Evolutionary conservation across 208 protist genomes (phyloP), one percentile per base, ranked within the genome.

Genomic region (Crithidia expoeki): DNA sequence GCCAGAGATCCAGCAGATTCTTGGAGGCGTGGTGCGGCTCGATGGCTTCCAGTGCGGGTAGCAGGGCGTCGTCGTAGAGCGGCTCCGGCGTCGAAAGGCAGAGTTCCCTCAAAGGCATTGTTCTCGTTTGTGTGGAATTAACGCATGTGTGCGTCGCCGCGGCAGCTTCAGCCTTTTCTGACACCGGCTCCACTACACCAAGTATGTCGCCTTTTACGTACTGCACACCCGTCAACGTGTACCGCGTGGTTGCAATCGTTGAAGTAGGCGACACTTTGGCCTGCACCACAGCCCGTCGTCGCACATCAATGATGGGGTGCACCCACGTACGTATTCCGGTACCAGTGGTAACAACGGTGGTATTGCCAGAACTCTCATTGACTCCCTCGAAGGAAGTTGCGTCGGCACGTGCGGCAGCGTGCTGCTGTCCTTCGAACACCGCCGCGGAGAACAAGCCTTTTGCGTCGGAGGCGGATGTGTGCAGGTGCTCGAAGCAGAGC

Each of bases 351-450:
- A 0, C 23, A 5, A 10, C 6, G 6, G 23, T 10, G 7, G n/a
- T 33, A 10, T 33, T 27, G 23, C 38, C 10, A 44, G 7, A 44
- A 7, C 38, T 7, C 14, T 44, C 10, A 44, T 17, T 7, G 38
- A 44, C 38, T 44, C 38, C 7, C 38, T 44, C 14, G n/a, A 42
- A 42, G 12, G 36, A 42, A 42, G 6, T 12, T 42, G 36, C 36
- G 12, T 12, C 49, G 2, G 25, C 25, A 5, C 49, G 49, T 52
- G 61, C 40, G 23, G 64, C 74, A 21, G 49, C 38, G 10, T 52
- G 40, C 52, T 85, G 68, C 12, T 79, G 60, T 2, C 80, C 74
- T 51, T 85, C 80, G 46, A 85, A 85, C 59, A 85, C 73, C 28
- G 68, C 65, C 5, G 60, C 59, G 2, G 80, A 68, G 42, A 85